Evolutionary conservation across 768 basidiomycete species (phyloP), one percentile per base, ranked within the genome.

Genomic region (Phylloporus sp.): DNA sequence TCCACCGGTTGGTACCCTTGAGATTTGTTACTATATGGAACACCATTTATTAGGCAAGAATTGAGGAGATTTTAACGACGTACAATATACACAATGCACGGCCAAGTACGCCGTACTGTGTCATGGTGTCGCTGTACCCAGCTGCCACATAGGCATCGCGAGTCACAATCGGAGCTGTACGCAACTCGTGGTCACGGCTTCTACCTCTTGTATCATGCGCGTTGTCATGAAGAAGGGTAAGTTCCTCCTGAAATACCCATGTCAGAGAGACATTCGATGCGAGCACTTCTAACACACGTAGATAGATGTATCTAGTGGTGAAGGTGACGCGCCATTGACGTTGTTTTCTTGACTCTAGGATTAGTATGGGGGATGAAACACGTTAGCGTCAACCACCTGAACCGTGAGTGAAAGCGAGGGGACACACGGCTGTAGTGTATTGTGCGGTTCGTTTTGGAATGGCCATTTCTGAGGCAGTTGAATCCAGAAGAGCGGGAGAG

Each of bases 21-120:
- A 11, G 56, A 57, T 42, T 59, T 71, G 44, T 74, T 70, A 20
- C 67, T 70, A 45, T 76, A 58, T 23, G 31, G 45, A 35, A 44
- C 3, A 20, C 18, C 9, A 8, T 12, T 13, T n/a, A 32, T 51
- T n/a, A 49, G 41, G 13, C 12, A 35, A 36, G 27, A 36, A 32
- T 32, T 7, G 9, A 38, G 36, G 26, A n/a, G 1, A 18, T 5
- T 20, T n/a, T 11, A 7, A 3, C 16, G 35, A 63, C 72, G 51
- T 54, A 84, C 84, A 77, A 68, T 31, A 75, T 75, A 0, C 72
- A 66, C 3, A 81, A 15, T 0, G 74, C 61, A 4, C 73, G 71
- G 0, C 86, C 86, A 1, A 87, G 56, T 1, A 88, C 77, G 0
- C 85, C 86, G 52, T 88, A 85, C 54, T 87, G 86, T 0, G 73